These are phyloP conservation scores for Diplodia sapinea DNA, from an alignment of 2,329 filamentous ascomycete species.

Conservation along the genomic window DNA sequence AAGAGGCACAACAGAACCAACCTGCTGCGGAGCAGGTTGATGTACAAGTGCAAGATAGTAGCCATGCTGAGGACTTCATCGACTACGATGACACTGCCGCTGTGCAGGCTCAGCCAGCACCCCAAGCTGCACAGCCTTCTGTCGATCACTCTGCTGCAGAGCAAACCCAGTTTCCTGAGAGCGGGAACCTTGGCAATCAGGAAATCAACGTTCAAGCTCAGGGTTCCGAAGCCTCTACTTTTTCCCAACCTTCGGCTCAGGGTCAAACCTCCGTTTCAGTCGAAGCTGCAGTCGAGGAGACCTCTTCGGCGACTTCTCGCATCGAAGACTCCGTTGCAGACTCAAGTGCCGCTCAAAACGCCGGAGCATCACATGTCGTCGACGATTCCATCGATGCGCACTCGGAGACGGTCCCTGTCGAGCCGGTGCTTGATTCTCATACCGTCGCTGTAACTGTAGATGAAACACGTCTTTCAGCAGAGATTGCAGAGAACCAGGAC, in stretches of 20 bases:
- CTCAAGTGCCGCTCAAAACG: not conserved
- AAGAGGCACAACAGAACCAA: slow-evolving; percentile 17
- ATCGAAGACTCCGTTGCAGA: not conserved
- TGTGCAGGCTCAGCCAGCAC: not conserved
- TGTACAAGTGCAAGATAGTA: slow-evolving; percentile 34
- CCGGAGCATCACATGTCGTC: not conserved
- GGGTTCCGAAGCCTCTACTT: not conserved
- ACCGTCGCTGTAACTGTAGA: not conserved
- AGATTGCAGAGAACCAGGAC: not conserved
- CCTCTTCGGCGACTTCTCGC: not conserved
- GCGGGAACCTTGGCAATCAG: not conserved
- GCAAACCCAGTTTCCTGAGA: not conserved
- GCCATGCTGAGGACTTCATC: slow-evolving; percentile 33
- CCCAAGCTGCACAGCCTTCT: not conserved
- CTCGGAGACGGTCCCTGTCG: not conserved
- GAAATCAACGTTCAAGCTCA: not conserved
- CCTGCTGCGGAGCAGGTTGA: slow-evolving; percentile 1
- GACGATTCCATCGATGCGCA: not conserved
- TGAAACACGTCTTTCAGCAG: not conserved
- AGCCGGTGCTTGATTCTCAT: not conserved
- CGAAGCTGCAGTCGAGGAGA: slow-evolving; percentile 1
- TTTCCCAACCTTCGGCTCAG: not conserved
- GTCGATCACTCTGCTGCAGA: not conserved
- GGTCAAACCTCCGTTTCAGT: not conserved
- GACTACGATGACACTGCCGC: slow-evolving; percentile 30